Evolutionary conservation across 1,139 yeast genomes (phyloP).

Genomic region (Ogataea hybrid): DNA sequence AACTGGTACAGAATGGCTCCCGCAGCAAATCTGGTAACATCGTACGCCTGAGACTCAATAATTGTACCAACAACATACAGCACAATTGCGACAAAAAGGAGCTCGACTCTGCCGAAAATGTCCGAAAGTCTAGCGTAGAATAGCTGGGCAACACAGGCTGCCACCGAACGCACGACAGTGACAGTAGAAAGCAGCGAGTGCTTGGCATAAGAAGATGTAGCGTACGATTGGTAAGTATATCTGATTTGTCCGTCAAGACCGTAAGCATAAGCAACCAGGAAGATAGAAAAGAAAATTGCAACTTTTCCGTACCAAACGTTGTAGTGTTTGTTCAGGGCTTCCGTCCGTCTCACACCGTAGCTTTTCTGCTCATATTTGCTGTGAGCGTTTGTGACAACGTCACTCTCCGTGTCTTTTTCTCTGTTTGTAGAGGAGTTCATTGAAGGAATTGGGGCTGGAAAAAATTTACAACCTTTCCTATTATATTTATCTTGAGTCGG

Average conservation of each 20-base stretch:
- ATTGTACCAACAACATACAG: slow-evolving; percentile 71
- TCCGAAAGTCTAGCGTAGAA: slow-evolving; percentile 69
- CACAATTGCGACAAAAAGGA: slow-evolving; percentile 51
- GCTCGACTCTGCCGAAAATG: slow-evolving; percentile 64
- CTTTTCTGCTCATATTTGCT: slow-evolving; percentile 13
- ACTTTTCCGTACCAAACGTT: slow-evolving; percentile 32
- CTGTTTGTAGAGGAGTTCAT: background rate
- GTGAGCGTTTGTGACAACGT: background rate
- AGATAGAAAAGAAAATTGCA: slow-evolving; percentile 48
- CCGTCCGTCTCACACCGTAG: slow-evolving; percentile 37
- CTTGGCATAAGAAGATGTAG: slow-evolving; percentile 52
- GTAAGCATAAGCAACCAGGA: slow-evolving; percentile 62
- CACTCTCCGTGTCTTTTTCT: background rate
- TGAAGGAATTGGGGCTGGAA: no score
- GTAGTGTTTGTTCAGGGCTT: slow-evolving; percentile 35
- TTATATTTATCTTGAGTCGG: no score
- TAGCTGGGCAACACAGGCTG: slow-evolving; percentile 73
- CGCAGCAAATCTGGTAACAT: slow-evolving; percentile 66
- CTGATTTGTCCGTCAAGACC: slow-evolving; percentile 63
- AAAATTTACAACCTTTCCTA: no score
- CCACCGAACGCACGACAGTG: slow-evolving; percentile 58
- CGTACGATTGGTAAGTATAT: slow-evolving; percentile 44
- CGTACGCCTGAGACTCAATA: slow-evolving; percentile 64
- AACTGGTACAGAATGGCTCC: slow-evolving; percentile 70
- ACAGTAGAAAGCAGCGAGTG: slow-evolving; percentile 68